phyloP scores from a whole-genome alignment of 345 rosid genomes.

The Melaleuca quinquenervia region DNA sequence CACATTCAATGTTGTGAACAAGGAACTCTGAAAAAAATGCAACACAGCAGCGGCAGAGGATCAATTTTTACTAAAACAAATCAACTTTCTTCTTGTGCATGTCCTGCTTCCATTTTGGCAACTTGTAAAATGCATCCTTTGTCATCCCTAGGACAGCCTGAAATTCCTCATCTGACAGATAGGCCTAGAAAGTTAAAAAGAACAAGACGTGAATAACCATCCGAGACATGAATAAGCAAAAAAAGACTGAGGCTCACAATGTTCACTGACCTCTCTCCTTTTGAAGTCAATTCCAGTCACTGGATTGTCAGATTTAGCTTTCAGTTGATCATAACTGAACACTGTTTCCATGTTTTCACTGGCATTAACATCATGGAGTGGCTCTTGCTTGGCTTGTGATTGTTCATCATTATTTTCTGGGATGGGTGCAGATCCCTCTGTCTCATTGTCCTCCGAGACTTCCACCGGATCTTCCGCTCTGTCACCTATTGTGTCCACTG shows the following conservation, averaged over 20 bases:
- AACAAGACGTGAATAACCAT: neutral
- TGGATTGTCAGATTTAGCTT: constrained; percentile 73
- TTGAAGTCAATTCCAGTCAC: constrained; percentile 85
- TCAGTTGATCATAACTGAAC: constrained; percentile 78
- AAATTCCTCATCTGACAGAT: constrained; percentile 78
- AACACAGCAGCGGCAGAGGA: neutral
- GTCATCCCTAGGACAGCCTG: constrained; percentile 52
- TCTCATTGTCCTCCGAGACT: constrained; percentile 31
- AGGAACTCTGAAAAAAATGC: neutral
- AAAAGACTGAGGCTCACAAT: neutral
- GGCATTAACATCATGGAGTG: constrained; percentile 25
- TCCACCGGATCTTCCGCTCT: constrained; percentile 17
- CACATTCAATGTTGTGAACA: neutral
- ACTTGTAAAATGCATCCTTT: constrained; percentile 72
- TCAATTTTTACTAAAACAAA: constrained; percentile 34
- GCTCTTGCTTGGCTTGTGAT: constrained; percentile 13
- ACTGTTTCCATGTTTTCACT: constrained; percentile 20
- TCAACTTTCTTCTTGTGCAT: constrained; percentile 74
- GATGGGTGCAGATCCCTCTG: constrained; percentile 25
- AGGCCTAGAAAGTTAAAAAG: constrained; percentile 35
- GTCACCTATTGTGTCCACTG: constrained; percentile 1
- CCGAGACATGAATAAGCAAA: neutral
- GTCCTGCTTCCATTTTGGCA: constrained; percentile 99
- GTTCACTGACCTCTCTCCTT: constrained; percentile 71
- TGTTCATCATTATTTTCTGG: constrained; percentile 21